Evolutionary conservation across 257 asterid species (phyloP).

Genomic region (Solanum commersonii): DNA sequence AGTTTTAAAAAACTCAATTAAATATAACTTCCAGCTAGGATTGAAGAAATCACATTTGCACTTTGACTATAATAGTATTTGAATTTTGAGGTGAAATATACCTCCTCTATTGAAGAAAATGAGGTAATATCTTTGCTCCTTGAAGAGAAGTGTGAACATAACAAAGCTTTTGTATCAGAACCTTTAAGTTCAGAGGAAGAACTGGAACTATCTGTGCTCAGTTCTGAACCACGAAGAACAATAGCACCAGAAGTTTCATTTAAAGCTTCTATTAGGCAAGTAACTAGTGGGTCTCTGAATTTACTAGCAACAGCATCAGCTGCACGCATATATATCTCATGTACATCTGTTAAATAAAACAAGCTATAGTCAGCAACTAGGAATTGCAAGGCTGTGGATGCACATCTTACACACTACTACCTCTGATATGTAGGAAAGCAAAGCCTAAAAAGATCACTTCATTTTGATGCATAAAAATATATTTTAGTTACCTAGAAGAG

Average conservation of each 20-base stretch:
- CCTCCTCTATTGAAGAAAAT: slow-evolving; percentile 68
- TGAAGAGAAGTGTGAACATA: slow-evolving; percentile 52
- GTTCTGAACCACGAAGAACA: slow-evolving; percentile 53
- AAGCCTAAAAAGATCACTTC: background rate
- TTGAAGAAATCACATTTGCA: background rate
- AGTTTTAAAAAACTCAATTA: background rate
- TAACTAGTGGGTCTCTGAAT: slow-evolving; percentile 63
- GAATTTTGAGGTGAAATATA: slow-evolving; percentile 17
- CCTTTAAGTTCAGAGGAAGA: slow-evolving; percentile 35
- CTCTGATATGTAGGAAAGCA: background rate
- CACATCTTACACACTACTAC: background rate
- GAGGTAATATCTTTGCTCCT: slow-evolving; percentile 23
- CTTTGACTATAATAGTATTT: background rate
- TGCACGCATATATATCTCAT: slow-evolving; percentile 46
- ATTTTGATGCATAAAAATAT: background rate
- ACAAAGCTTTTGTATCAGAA: slow-evolving; percentile 26
- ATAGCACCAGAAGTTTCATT: slow-evolving; percentile 38
- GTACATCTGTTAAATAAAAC: slow-evolving; percentile 38
- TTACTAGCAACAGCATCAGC: slow-evolving; percentile 44
- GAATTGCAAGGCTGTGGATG: background rate
- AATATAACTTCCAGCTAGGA: background rate
- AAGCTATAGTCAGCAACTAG: background rate
- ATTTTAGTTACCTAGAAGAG: background rate
- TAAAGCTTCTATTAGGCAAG: slow-evolving; percentile 61
- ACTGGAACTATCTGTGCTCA: slow-evolving; percentile 42